Evolutionary conservation across 169 alveolate genomes (phyloP), one percentile per base, ranked within the genome.

Genomic region (Theileria annulata): DNA sequence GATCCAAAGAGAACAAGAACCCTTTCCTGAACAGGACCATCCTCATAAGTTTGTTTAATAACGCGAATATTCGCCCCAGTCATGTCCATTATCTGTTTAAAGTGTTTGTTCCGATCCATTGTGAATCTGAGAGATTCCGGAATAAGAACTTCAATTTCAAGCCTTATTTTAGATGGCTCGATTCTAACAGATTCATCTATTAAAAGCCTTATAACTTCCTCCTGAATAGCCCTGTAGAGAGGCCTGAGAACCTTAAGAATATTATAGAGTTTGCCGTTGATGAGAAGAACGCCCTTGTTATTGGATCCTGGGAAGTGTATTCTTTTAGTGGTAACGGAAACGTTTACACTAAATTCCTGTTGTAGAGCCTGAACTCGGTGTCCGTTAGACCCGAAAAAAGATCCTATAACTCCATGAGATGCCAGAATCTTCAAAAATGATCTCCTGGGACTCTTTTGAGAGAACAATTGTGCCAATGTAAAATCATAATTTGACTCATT

Each of bases 261-360:
- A 42, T 75, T 75, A 28, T 33, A 42, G 47, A 75, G 64, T 60
- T 67, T 75, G 19, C 83, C 83, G 31, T 75, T 47, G 25, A 75
- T 63, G 8, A 75, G 69, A 9, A 75, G 35, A 15, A 75, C 83
- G n/a, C 83, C 83, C 13, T 75, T 75, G 28, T 75, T 75, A 66
- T 75, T 75, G 3, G 79, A 63, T 25, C 83, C 83, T 12, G 83
- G 83, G 48, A 75, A 75, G 49, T 75, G 83, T 25, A 75, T 67
- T 47, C 83, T 47, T 42, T 75, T 75, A 17, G 83, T 75, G 6
- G 83, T 75, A 0, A 75, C 83, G 19, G 79, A 75, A 0, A 75
- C 83, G 21, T 42, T 75, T 27, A 75, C 78, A 42, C 48, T 56
- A 30, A 37, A 49, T 30, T 75, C 83, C 58, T 75, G 83, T 37